Percentiles rank a stretch among this genome's conserved stretches.
Conservation (phyloP, 345 rosid species). For the Erysimum cheiranthoides region DNA sequence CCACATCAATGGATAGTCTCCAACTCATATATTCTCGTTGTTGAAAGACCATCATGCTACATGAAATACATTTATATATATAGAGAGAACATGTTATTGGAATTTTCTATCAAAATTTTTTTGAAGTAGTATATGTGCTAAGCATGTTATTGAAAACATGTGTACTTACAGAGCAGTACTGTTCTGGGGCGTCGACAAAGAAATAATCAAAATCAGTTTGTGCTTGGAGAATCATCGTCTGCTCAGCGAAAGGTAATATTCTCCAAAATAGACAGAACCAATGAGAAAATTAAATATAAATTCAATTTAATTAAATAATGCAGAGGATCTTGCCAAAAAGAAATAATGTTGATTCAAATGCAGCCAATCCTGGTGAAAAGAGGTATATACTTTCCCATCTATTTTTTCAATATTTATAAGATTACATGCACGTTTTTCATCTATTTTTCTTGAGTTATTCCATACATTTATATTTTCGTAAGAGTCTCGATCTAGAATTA, state of each 20-base stretch:
- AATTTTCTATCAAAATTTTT: not conserved
- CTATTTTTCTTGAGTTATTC: not conserved
- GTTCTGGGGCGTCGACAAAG: not conserved
- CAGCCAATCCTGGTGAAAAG: not conserved
- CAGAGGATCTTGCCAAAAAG: constrained; percentile 22
- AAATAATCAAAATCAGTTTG: not conserved
- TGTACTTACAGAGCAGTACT: not conserved
- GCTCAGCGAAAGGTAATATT: not conserved
- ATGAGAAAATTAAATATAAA: not conserved
- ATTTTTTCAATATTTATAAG: not conserved
- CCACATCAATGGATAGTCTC: too few relatives aligned
- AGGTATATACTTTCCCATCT: constrained; percentile 18
- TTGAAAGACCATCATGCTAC: not conserved
- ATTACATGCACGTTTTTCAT: not conserved
- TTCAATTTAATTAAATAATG: not conserved
- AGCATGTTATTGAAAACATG: constrained; percentile 4
- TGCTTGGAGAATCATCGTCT: constrained; percentile 4
- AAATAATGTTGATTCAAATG: not conserved
- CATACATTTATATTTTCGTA: not conserved
- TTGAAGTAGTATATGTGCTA: not conserved
- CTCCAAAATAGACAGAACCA: not conserved
- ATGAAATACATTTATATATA: not conserved
- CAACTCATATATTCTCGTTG: too few relatives aligned
- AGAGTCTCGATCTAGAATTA: not conserved
- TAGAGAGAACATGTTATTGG: too few relatives aligned